Evolutionary conservation across 257 asterid species (phyloP).

Genomic region (Fraxinus anomala): DNA sequence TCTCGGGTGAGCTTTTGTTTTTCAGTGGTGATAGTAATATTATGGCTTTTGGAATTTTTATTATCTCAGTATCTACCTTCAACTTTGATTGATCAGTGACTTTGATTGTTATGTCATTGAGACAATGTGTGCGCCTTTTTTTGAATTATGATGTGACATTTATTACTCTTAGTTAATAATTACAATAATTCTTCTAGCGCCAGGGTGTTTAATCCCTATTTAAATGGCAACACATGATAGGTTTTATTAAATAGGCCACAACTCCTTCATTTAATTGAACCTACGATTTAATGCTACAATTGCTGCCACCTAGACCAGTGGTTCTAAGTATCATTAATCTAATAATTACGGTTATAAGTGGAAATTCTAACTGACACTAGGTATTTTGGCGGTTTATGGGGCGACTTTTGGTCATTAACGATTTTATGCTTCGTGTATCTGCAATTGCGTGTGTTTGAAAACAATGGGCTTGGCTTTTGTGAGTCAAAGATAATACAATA

Average conservation of each 20-base stretch:
- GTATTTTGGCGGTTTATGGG: constrained; percentile 20
- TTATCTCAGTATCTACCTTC: constrained; percentile 9
- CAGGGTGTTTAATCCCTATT: too few species aligned
- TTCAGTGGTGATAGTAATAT: constrained; percentile 11
- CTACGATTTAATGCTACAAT: background rate
- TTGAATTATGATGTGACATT: constrained; percentile 15
- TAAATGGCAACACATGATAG: background rate
- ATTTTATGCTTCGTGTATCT: constrained; percentile 8
- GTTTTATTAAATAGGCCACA: background rate
- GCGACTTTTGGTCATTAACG: constrained; percentile 25
- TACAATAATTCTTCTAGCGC: background rate
- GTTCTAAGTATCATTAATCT: background rate
- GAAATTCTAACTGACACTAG: constrained; percentile 7
- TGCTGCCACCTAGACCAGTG: background rate
- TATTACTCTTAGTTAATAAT: constrained; percentile 17
- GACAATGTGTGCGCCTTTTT: background rate
- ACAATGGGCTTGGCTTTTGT: constrained; percentile 6
- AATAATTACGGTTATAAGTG: constrained; percentile 22
- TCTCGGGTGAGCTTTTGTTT: constrained; percentile 61
- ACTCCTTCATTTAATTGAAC: background rate
- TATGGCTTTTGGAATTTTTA: constrained; percentile 1
- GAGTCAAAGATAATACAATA: background rate
- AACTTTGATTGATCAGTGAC: constrained; percentile 24
- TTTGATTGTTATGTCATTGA: constrained; percentile 2
- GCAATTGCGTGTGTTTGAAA: constrained; percentile 11